phyloP scores from a whole-genome alignment of 2,329 filamentous ascomycete genomes.

The Xylariaceae sp. region DNA sequence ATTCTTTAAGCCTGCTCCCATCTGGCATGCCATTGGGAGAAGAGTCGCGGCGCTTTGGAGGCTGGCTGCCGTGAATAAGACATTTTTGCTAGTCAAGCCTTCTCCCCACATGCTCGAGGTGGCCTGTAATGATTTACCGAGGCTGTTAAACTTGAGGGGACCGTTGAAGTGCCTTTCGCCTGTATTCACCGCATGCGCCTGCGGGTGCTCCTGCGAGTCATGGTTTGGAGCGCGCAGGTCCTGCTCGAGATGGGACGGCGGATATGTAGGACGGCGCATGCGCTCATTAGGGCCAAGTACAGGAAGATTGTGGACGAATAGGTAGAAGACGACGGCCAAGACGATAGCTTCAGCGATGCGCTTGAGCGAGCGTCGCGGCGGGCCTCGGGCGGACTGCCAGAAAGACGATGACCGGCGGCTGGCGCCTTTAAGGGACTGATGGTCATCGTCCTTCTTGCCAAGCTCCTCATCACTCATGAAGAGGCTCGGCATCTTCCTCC shows the following conservation, averaged over 20 bases:
- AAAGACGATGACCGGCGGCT: constrained; percentile 30
- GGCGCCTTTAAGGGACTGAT: constrained; percentile 32
- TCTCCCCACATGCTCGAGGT: constrained; percentile 52
- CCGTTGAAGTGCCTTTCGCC: constrained; percentile 59
- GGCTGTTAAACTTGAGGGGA: constrained; percentile 61
- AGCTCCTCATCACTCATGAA: constrained; percentile 53
- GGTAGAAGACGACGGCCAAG: constrained; percentile 51
- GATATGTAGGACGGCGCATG: constrained; percentile 39
- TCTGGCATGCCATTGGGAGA: constrained; percentile 80
- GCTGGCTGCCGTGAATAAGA: constrained; percentile 75
- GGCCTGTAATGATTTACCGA: constrained; percentile 60
- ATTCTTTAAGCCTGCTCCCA: constrained; percentile 65
- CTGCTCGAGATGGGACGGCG: constrained; percentile 17
- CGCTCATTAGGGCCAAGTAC: constrained; percentile 38
- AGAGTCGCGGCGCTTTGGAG: constrained; percentile 68
- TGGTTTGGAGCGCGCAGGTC: constrained; percentile 10
- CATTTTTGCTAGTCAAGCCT: constrained; percentile 57
- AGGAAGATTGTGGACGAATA: constrained; percentile 63
- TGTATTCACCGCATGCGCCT: constrained; percentile 3
- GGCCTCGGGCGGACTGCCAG: constrained; percentile 43
- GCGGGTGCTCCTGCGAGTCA: not conserved
- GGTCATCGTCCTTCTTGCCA: constrained; percentile 59
- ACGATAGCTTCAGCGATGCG: constrained; percentile 47
- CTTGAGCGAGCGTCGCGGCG: constrained; percentile 51
- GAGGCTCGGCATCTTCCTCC: constrained; percentile 42